Conservation (phyloP, 495 filamentous ascomycete species). For the Elaphomyces granulatus region DNA sequence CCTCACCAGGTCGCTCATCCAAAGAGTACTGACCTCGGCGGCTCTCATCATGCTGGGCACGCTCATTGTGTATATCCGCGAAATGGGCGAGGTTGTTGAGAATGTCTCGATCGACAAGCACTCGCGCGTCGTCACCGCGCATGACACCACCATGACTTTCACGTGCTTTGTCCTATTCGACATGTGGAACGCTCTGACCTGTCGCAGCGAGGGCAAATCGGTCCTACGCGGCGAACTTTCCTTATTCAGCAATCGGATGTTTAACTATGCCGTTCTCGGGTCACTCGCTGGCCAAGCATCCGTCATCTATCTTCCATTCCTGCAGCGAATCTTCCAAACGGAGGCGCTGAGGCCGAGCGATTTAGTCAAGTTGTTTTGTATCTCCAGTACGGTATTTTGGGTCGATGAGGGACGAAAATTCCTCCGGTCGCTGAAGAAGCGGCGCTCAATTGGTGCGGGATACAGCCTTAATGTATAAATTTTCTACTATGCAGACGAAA, state of each 20-base stretch:
- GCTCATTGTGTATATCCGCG: slow-evolving; percentile 74
- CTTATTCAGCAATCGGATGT: slow-evolving; percentile 75
- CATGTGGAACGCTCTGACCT: slow-evolving; percentile 95
- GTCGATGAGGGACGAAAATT: slow-evolving; percentile 85
- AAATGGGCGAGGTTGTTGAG: slow-evolving; percentile 56
- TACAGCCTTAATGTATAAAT: slow-evolving; percentile 33
- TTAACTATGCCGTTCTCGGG: slow-evolving; percentile 83
- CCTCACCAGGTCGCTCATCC: slow-evolving; percentile 65
- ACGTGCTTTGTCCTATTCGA: slow-evolving; percentile 97
- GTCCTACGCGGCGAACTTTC: slow-evolving; percentile 73
- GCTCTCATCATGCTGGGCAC: slow-evolving; percentile 83
- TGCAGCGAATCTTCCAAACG: slow-evolving; percentile 92
- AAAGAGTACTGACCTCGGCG: slow-evolving; percentile 76
- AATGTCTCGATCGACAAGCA: slow-evolving; percentile 24
- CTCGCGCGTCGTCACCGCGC: slow-evolving; percentile 58
- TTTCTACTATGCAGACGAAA: too few relatives aligned
- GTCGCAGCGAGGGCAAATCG: slow-evolving; percentile 81
- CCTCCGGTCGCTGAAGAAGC: slow-evolving; percentile 20
- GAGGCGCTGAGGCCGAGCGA: slow-evolving; percentile 65
- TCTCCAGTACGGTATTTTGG: slow-evolving; percentile 88
- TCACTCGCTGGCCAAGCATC: slow-evolving; percentile 72
- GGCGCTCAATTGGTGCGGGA: slow-evolving; percentile 23
- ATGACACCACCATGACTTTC: slow-evolving; percentile 98
- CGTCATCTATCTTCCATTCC: slow-evolving; percentile 85
- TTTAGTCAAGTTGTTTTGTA: slow-evolving; percentile 49